Percentiles rank a stretch among this genome's conserved stretches.
These are phyloP conservation scores for Entomortierella chlamydospora DNA, from an alignment of 192 early-diverging fungal species.

Conservation along the genomic window DNA sequence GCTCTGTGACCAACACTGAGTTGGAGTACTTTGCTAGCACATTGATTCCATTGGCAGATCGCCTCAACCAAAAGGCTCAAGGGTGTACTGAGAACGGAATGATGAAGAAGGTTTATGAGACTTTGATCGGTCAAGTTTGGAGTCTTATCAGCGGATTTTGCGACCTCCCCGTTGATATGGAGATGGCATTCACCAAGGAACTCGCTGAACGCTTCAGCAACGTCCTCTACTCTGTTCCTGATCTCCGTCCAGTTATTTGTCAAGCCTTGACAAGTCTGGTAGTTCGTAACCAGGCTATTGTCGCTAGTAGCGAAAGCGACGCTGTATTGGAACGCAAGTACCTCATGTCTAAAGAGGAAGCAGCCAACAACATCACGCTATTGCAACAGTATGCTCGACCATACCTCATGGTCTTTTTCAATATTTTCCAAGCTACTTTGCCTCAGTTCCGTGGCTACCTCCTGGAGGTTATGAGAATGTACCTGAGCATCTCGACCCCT, in stretches of 20 bases:
- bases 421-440: constrained; percentile 76
- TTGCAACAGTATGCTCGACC: constrained; percentile 76
- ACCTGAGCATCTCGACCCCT: constrained; percentile 69
- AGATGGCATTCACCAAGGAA: constrained; percentile 64
- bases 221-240: constrained; percentile 80
- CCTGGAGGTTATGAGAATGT: constrained; percentile 75
- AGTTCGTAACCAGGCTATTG: constrained; percentile 59
- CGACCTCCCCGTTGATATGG: constrained; percentile 83
- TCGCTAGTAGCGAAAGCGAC: constrained; percentile 56
- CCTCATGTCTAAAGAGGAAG: constrained; percentile 63
- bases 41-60: constrained; percentile 85
- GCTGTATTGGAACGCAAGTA: constrained; percentile 57
- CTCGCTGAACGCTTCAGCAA: constrained; percentile 81
- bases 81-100: constrained; percentile 69
- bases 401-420: constrained; percentile 83
- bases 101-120: constrained; percentile 90
- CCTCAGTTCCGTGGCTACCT: constrained; percentile 74
- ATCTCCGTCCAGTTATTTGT: constrained; percentile 83
- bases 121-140: constrained; percentile 91
- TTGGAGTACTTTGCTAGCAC: constrained; percentile 76
- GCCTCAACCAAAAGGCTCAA: constrained; percentile 72
- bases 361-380: constrained; percentile 65
- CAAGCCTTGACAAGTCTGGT: constrained; percentile 77
- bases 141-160: constrained; percentile 87
- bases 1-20: constrained; percentile 76